Conservation (phyloP, 805 yeast species). For the Yarrowia osloensis region DNA sequence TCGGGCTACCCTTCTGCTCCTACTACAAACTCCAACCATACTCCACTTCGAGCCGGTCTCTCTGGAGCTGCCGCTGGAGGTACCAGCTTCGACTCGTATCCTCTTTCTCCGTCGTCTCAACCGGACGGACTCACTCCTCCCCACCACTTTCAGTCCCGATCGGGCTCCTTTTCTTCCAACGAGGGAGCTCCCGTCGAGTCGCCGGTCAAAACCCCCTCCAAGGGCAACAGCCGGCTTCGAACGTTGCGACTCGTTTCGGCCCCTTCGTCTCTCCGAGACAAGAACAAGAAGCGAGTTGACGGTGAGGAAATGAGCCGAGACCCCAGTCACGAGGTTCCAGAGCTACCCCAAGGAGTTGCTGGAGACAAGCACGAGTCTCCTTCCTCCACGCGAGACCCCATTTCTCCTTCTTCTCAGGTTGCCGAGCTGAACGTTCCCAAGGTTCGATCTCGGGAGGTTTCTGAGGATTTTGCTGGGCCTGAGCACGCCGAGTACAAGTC, state of each 20-base stretch:
- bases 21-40: background rate
- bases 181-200: conserved; percentile 1
- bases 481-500: no score
- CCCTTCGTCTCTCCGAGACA: conserved; percentile 15
- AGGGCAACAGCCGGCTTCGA: conserved; percentile 22
- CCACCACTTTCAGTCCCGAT: background rate
- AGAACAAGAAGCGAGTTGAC: background rate
- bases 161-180: conserved; percentile 10
- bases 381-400: background rate
- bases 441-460: background rate
- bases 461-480: background rate
- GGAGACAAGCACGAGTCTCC: background rate
- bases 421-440: conserved; percentile 3
- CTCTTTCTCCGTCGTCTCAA: conserved; percentile 2
- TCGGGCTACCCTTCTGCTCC: background rate
- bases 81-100: background rate
- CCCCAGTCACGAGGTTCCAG: background rate
- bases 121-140: conserved; percentile 3
- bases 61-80: conserved; percentile 4
- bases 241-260: conserved; percentile 23
- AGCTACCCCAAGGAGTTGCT: background rate
- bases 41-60: conserved; percentile 14
- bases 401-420: background rate
- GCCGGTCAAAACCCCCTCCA: conserved; percentile 6
- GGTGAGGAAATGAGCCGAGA: background rate